Conservation (phyloP, 139 green algal genomes). For the Mesotaenium endlicherianum region DNA sequence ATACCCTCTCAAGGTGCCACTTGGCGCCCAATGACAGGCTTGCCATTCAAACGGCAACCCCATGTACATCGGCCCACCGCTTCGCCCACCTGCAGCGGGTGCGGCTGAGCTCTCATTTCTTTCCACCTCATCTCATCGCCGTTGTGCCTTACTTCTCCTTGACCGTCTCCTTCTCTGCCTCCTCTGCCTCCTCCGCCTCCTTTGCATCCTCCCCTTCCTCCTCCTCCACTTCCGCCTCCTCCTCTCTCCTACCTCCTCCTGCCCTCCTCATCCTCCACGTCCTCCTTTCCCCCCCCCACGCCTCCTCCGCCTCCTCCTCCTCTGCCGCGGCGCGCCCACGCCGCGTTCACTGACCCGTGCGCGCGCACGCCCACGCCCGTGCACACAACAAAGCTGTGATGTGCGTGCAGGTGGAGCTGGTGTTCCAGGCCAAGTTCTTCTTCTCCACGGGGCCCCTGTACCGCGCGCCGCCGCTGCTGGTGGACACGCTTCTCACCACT, state of each 20-base stretch:
- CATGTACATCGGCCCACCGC: too few species aligned
- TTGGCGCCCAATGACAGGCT: too few species aligned
- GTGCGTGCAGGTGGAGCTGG: slow-evolving; percentile 39
- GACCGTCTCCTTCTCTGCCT: not conserved
- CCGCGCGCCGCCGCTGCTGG: slow-evolving; percentile 23
- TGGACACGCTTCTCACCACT: slow-evolving; percentile 45
- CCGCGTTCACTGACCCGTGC: too few species aligned
- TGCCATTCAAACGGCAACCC: too few species aligned
- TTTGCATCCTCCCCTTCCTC: not conserved
- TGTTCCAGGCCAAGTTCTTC: slow-evolving; percentile 47
- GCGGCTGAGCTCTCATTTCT: too few species aligned
- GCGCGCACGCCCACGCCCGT: too few species aligned
- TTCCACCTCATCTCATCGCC: too few species aligned
- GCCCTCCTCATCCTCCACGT: not conserved
- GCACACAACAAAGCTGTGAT: too few species aligned
- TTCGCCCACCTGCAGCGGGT: too few species aligned
- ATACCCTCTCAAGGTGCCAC: too few species aligned
- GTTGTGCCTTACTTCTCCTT: too few species aligned
- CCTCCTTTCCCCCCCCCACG: not conserved
- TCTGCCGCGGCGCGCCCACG: not conserved
- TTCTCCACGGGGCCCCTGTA: slow-evolving; percentile 48
- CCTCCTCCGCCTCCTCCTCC: not conserved
- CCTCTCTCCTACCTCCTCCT: not conserved
- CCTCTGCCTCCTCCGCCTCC: not conserved
- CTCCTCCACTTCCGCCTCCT: not conserved